Percentiles rank a stretch among this genome's conserved stretches.
Conservation (phyloP, 2,329 filamentous ascomycete genomes). For the Byssoonygena ceratinophila region DNA sequence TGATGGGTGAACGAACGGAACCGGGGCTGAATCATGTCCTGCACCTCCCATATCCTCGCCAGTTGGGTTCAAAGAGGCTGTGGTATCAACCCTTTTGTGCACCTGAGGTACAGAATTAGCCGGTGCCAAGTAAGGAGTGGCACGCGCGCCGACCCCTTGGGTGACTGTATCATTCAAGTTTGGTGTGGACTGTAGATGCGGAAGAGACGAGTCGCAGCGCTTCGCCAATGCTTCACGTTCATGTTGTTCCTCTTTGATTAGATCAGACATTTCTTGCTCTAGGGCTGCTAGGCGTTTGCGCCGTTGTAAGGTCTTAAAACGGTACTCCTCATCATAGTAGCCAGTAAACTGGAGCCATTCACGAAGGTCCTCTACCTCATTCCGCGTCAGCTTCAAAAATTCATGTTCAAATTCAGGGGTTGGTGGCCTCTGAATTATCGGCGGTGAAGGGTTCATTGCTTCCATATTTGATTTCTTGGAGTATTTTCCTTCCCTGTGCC, state of each 20-base stretch:
- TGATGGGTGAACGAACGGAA: slow-evolving; percentile 2
- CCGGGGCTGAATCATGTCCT: neutral
- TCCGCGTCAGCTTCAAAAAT: slow-evolving; percentile 12
- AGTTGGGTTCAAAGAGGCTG: neutral
- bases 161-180: neutral
- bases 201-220: neutral
- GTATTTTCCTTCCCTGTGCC: neutral
- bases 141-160: neutral
- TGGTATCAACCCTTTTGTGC: neutral
- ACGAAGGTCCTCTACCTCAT: slow-evolving; percentile 22
- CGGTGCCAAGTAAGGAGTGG: neutral
- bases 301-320: slow-evolving; percentile 19
- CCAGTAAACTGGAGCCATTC: slow-evolving; percentile 30
- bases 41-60: neutral
- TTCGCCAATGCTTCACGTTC: slow-evolving; percentile 14
- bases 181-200: neutral
- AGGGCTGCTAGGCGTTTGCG: slow-evolving; percentile 23
- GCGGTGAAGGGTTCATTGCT: neutral
- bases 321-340: slow-evolving; percentile 27
- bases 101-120: slow-evolving; percentile 1
- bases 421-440: neutral
- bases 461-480: neutral
- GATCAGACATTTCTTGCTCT: slow-evolving; percentile 23
- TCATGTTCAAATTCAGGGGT: slow-evolving; percentile 13
- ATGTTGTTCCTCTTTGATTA: slow-evolving; percentile 16